These are phyloP conservation scores for Colletotrichum euphorbiae DNA, from an alignment of 2,329 filamentous ascomycete species.

Conservation along the genomic window DNA sequence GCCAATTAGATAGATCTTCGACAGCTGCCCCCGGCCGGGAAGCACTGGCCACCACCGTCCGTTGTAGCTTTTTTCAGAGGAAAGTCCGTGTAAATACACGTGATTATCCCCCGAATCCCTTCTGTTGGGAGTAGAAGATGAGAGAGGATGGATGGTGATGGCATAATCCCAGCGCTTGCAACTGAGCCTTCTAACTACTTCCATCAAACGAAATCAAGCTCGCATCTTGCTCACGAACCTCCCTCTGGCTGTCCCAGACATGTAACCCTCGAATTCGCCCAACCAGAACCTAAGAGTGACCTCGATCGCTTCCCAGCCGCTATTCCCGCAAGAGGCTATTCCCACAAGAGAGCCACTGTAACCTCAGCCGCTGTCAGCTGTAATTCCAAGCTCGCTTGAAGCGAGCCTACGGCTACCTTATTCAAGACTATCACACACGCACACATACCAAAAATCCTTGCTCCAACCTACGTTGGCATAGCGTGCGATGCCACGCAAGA, in stretches of 20 bases:
- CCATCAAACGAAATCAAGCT: not conserved
- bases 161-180: too few relatives aligned
- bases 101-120: not conserved
- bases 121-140: too few relatives aligned
- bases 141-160: too few relatives aligned
- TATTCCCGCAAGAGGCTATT: not conserved
- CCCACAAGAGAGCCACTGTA: not conserved
- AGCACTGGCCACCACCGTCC: not conserved
- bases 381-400: not conserved
- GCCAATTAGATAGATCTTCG: conserved; percentile 25
- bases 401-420: too few relatives aligned
- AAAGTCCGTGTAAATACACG: not conserved
- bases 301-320: not conserved
- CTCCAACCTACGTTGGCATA: not conserved
- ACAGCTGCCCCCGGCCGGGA: not conserved
- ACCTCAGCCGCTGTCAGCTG: conserved; percentile 14
- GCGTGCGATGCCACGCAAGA: not conserved
- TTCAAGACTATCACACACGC: not conserved
- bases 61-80: not conserved
- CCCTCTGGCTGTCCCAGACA: not conserved
- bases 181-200: not conserved
- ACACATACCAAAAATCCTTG: not conserved
- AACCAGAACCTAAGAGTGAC: conserved; percentile 2
- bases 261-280: not conserved
- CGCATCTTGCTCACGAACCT: not conserved